Evolutionary conservation across 768 basidiomycete genomes (phyloP).

Genomic region (Dictyophora rubrovolvata): DNA sequence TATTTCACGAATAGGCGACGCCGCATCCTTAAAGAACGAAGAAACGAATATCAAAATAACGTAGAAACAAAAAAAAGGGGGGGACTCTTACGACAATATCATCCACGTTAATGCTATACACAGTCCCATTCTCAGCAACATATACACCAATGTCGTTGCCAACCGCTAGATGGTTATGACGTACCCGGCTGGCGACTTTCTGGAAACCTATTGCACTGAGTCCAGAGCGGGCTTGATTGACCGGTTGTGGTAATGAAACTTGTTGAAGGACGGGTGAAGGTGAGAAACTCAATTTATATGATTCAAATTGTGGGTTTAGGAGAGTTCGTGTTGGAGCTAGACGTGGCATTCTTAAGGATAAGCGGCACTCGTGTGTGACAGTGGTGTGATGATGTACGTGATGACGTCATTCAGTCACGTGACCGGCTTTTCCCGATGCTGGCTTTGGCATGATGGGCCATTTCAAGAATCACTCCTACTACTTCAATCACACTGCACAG

Average conservation of each 20-base stretch:
- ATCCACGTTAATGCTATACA: constrained; percentile 48
- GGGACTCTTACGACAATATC: constrained; percentile 12
- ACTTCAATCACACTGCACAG: neutral
- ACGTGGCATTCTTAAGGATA: constrained; percentile 19
- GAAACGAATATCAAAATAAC: constrained; percentile 2
- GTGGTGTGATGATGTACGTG: neutral
- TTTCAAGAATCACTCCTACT: too few relatives aligned
- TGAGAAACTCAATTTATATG: constrained; percentile 48
- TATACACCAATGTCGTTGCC: constrained; percentile 47
- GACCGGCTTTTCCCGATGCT: too few relatives aligned
- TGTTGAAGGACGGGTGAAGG: constrained; percentile 45
- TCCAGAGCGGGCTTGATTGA: constrained; percentile 39
- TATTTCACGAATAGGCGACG: constrained; percentile 44
- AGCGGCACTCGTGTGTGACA: neutral
- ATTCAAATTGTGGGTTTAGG: constrained; percentile 77
- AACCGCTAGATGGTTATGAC: constrained; percentile 68
- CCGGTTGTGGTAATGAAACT: constrained; percentile 36
- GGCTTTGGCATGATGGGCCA: too few relatives aligned
- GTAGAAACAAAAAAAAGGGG: constrained; percentile 5
- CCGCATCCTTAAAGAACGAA: constrained; percentile 31
- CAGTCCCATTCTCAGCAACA: constrained; percentile 51
- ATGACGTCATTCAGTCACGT: neutral
- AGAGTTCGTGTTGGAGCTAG: constrained; percentile 44
- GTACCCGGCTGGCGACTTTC: constrained; percentile 75
- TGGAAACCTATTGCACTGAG: constrained; percentile 49